phyloP scores from a whole-genome alignment of 1,284 basidiomycete genomes.

The Malassezia arunalokei region DNA sequence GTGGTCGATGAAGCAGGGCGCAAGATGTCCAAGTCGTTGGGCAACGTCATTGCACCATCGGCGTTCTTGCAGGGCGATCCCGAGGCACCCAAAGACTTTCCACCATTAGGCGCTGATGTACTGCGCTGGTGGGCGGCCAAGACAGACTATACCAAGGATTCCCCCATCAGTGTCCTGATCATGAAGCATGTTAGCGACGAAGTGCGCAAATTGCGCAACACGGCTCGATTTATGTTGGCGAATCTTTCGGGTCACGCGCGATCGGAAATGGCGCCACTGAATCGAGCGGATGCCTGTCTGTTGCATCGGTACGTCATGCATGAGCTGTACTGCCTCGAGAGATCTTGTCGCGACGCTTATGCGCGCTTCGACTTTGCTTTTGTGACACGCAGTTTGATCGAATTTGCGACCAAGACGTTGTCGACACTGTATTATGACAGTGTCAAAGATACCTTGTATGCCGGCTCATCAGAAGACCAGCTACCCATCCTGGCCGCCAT shows the following conservation, averaged over 20 bases:
- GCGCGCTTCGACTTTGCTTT: conserved; percentile 63
- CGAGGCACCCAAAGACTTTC: conserved; percentile 53
- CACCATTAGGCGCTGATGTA: conserved; percentile 73
- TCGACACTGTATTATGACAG: conserved; percentile 69
- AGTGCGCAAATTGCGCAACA: conserved; percentile 74
- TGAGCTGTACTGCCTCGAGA: conserved; percentile 64
- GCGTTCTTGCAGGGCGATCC: conserved; percentile 63
- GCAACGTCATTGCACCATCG: conserved; percentile 80
- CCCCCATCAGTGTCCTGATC: conserved; percentile 67
- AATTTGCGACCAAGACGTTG: conserved; percentile 51
- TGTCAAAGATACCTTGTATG: conserved; percentile 78
- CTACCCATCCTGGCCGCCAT: conserved; percentile 61
- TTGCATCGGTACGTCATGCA: conserved; percentile 63
- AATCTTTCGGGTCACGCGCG: conserved; percentile 48
- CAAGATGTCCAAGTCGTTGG: conserved; percentile 98
- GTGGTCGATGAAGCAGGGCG: conserved; percentile 77
- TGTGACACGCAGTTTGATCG: conserved; percentile 48
- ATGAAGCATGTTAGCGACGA: conserved; percentile 67
- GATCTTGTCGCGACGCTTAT: conserved; percentile 59
- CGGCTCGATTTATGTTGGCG: conserved; percentile 76
- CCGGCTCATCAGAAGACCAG: conserved; percentile 52
- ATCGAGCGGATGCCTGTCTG: background rate
- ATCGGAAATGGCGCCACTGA: background rate
- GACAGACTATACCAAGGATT: conserved; percentile 79
- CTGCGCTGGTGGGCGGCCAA: conserved; percentile 84